phyloP scores from a whole-genome alignment of 2,329 filamentous ascomycete species.

The Aphanocladium album region DNA sequence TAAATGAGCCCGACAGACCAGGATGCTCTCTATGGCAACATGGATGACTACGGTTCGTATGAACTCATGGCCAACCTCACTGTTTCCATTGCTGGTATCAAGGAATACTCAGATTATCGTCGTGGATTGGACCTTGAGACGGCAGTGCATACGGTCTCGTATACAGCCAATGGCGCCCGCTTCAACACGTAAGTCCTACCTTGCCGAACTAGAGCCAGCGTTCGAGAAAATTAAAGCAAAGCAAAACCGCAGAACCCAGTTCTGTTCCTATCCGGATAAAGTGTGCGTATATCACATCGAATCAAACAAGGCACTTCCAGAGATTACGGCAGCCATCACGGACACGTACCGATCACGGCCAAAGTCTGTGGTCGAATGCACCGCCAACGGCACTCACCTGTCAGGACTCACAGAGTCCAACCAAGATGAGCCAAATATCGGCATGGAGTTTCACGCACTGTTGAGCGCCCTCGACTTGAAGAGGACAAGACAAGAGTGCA shows the following conservation, averaged over 20 bases:
- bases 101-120: slow-evolving; percentile 30
- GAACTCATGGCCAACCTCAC: slow-evolving; percentile 43
- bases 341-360: slow-evolving; percentile 13
- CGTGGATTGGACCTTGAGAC: slow-evolving; percentile 38
- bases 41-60: slow-evolving; percentile 40
- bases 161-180: slow-evolving; percentile 26
- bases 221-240: neutral
- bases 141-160: slow-evolving; percentile 33
- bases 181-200: slow-evolving; percentile 20
- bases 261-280: slow-evolving; percentile 40
- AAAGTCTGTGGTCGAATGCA: slow-evolving; percentile 2
- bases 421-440: slow-evolving; percentile 11
- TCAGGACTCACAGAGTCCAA: slow-evolving; percentile 13
- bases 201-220: slow-evolving; percentile 17
- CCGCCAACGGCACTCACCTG: slow-evolving; percentile 2
- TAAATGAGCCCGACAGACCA: slow-evolving; percentile 23
- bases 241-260: slow-evolving; percentile 18
- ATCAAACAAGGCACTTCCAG: slow-evolving; percentile 12
- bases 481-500: neutral
- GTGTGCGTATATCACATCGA: slow-evolving; percentile 26
- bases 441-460: slow-evolving; percentile 15
- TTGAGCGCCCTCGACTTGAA: neutral
- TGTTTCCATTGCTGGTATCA: slow-evolving; percentile 30
- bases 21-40: slow-evolving; percentile 32
- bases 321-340: slow-evolving; percentile 8